Percentiles rank a stretch among this genome's conserved stretches.
phyloP scores from a whole-genome alignment of 768 basidiomycete species.

The Suillus cothurnatus region DNA sequence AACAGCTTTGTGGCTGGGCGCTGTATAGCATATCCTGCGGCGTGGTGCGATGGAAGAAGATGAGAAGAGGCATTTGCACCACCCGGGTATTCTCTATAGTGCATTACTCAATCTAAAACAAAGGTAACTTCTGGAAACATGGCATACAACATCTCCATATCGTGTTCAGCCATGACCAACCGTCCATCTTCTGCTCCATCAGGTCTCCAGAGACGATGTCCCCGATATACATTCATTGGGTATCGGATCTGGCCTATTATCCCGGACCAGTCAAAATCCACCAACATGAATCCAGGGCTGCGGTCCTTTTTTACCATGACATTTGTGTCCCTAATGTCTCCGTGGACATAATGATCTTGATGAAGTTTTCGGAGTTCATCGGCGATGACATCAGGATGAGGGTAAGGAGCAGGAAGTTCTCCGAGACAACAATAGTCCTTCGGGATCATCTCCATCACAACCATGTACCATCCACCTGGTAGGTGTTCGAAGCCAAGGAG shows the following conservation, averaged over 20 bases:
- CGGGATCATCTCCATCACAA: constrained; percentile 29
- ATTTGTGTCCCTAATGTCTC: constrained; percentile 33
- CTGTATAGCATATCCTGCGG: no score
- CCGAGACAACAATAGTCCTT: constrained; percentile 7
- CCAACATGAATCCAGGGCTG: constrained; percentile 16
- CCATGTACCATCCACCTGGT: constrained; percentile 30
- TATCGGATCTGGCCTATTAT: constrained; percentile 22
- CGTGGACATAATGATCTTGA: constrained; percentile 31
- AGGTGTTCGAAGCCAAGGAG: constrained; percentile 26
- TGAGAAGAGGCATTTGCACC: no score
- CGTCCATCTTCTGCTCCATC: constrained; percentile 20
- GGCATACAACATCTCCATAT: constrained; percentile 25
- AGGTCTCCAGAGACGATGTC: constrained; percentile 20
- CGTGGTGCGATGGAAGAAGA: no score
- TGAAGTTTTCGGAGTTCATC: constrained; percentile 12
- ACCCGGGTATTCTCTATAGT: neutral
- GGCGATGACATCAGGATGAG: neutral
- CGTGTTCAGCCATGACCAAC: constrained; percentile 26
- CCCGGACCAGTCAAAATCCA: constrained; percentile 36
- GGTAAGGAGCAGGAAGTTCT: neutral
- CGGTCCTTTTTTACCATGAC: constrained; percentile 27
- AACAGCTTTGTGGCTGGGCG: no score
- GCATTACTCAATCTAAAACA: neutral
- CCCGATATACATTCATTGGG: constrained; percentile 15
- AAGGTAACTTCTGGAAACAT: neutral